These are phyloP conservation scores for Oryza meridionalis DNA, from an alignment of 176 grass and related monocot genomes.

Conservation along the genomic window DNA sequence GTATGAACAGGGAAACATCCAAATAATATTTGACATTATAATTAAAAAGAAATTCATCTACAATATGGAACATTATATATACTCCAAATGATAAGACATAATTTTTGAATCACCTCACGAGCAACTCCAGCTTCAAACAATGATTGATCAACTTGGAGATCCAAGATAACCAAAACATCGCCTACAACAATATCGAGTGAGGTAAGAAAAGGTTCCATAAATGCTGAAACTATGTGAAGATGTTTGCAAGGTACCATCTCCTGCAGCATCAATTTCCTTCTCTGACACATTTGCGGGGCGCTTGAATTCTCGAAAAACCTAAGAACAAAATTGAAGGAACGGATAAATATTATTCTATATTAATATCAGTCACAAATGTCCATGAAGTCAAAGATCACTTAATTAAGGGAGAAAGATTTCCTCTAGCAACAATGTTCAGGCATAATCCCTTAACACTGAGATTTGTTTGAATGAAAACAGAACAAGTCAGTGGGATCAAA, in stretches of 20 bases:
- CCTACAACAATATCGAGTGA: conserved; percentile 52
- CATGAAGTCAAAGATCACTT: too few species aligned
- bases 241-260: conserved; percentile 74
- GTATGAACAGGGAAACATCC: too few species aligned
- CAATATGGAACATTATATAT: not conserved
- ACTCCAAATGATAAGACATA: not conserved
- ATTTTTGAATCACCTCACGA: conserved; percentile 67
- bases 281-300: conserved; percentile 72
- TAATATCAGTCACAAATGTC: too few species aligned
- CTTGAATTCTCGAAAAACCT: conserved; percentile 84
- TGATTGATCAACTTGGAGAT: conserved; percentile 83
- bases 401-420: too few species aligned
- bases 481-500: too few species aligned
- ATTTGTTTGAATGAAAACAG: too few species aligned
- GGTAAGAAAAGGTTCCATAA: too few species aligned
- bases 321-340: not conserved
- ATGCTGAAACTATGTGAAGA: not conserved
- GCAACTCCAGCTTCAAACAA: conserved; percentile 95
- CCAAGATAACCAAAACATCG: conserved; percentile 90
- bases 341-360: too few species aligned
- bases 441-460: too few species aligned
- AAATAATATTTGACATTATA: not conserved
- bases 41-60: not conserved
- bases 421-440: too few species aligned
- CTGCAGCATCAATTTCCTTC: conserved; percentile 91